A percentile compares a stretch with the other conserved stretches of the same genome.
phyloP scores from a whole-genome alignment of 331 rosid species.

The Stylosanthes scabra region DNA sequence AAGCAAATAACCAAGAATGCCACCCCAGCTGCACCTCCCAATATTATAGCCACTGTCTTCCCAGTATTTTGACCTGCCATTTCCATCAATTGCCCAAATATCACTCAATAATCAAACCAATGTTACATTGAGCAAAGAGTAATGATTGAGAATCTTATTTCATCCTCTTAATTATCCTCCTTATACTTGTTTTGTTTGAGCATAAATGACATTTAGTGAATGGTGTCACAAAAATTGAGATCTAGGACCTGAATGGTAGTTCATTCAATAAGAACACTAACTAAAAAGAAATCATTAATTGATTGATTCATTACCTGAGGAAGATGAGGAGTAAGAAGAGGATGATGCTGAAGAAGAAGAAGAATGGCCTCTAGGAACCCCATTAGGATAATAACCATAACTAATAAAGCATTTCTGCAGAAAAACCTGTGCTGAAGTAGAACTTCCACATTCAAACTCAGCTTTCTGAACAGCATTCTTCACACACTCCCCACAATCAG shows the following conservation, averaged over 20 bases:
- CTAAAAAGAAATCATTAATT: too few relatives aligned
- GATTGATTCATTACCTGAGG: slow-evolving; percentile 61
- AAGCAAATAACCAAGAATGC: slow-evolving; percentile 82
- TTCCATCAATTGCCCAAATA: slow-evolving; percentile 40
- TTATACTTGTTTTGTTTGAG: not conserved
- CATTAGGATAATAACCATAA: slow-evolving; percentile 84
- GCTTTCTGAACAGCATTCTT: slow-evolving; percentile 85
- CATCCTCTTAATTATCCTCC: too few relatives aligned
- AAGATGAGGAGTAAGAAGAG: slow-evolving; percentile 53
- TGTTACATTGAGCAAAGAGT: not conserved
- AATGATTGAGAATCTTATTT: too few relatives aligned
- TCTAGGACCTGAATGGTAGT: too few relatives aligned
- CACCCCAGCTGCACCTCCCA: slow-evolving; percentile 97
- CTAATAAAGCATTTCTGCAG: slow-evolving; percentile 89
- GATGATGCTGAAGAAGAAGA: slow-evolving; percentile 49
- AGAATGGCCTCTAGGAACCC: slow-evolving; percentile 67
- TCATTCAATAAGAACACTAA: too few relatives aligned
- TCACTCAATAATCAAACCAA: slow-evolving; percentile 7
- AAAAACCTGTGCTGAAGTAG: slow-evolving; percentile 89
- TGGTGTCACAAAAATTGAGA: slow-evolving; percentile 28
- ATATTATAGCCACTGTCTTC: slow-evolving; percentile 95
- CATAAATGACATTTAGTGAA: slow-evolving; percentile 8
- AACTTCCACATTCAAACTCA: slow-evolving; percentile 90
- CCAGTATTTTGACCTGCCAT: slow-evolving; percentile 77
- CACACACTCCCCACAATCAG: slow-evolving; percentile 93